Conservation (phyloP, 352 stramenopile species). For the Globisporangium perplexum region DNA sequence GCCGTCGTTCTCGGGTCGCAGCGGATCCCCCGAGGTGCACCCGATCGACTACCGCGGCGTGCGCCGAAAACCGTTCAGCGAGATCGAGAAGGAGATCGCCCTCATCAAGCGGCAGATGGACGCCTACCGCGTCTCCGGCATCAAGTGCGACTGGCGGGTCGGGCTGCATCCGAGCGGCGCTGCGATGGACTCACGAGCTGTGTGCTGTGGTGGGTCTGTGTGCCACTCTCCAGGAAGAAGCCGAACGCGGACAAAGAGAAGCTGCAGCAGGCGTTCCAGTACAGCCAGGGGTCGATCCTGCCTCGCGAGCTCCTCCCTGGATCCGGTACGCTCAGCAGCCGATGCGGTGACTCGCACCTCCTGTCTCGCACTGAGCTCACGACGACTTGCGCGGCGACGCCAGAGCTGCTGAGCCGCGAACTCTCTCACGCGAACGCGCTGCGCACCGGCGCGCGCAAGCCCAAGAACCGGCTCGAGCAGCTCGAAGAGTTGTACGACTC, state of each 20-base stretch:
- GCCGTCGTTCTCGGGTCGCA: conserved; percentile 26
- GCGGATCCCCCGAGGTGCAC: conserved; percentile 34
- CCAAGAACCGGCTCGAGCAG: conserved; percentile 39
- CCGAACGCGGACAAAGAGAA: conserved; percentile 82
- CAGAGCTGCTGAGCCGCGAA: conserved; percentile 60
- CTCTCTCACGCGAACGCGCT: conserved; percentile 44
- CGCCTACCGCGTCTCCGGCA: conserved; percentile 37
- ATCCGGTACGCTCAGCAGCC: conserved; percentile 23
- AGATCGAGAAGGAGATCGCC: conserved; percentile 77
- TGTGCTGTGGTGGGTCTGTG: neutral
- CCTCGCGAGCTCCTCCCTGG: conserved; percentile 63
- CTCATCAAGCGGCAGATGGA: conserved; percentile 73
- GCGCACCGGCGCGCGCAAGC: conserved; percentile 22
- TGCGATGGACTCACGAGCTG: neutral
- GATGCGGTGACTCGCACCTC: neutral
- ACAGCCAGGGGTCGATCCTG: conserved; percentile 60
- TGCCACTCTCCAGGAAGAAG: conserved; percentile 17
- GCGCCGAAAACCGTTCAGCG: conserved; percentile 49
- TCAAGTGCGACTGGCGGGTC: conserved; percentile 51
- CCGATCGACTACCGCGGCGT: conserved; percentile 50
- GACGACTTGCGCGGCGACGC: no score
- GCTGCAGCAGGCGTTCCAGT: conserved; percentile 74
- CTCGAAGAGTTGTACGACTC: conserved; percentile 61
- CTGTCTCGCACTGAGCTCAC: neutral
- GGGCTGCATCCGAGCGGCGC: no score